These are phyloP conservation scores for Lodderomyces metapsilosis DNA, from an alignment of 1,139 yeast species.

Conservation along the genomic window DNA sequence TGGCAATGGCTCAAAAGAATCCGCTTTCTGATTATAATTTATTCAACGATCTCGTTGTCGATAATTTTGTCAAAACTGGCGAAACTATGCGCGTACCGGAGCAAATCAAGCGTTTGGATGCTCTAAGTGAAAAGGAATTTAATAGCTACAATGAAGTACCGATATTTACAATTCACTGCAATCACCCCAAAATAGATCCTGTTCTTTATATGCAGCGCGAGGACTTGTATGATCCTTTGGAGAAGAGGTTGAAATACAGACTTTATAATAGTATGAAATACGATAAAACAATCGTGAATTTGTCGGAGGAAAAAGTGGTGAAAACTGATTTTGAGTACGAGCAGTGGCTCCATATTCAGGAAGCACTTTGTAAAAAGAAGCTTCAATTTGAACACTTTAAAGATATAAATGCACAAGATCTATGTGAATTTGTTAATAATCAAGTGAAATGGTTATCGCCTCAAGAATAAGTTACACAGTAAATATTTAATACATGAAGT, in stretches of 20 bases:
- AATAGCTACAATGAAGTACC: conserved; percentile 18
- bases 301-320: conserved; percentile 10
- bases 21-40: conserved; percentile 29
- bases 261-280: conserved; percentile 29
- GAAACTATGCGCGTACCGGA: conserved; percentile 12
- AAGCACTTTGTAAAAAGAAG: conserved; percentile 27
- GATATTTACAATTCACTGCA: conserved; percentile 38
- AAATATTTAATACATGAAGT: no score
- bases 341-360: conserved; percentile 34
- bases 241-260: conserved; percentile 27
- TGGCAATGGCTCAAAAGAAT: conserved; percentile 42
- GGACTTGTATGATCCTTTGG: conserved; percentile 28
- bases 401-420: conserved; percentile 19
- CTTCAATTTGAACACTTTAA: conserved; percentile 28
- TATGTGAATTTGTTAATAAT: conserved; percentile 29
- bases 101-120: conserved; percentile 18
- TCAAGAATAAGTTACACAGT: not conserved
- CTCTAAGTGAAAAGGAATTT: conserved; percentile 16
- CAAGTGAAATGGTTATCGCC: conserved; percentile 27
- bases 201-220: conserved; percentile 19
- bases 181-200: conserved; percentile 41
- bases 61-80: conserved; percentile 8
- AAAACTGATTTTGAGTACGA: conserved; percentile 32
- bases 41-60: conserved; percentile 15
- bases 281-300: conserved; percentile 15